These are phyloP conservation scores for Pichia sp. DNA, from an alignment of 1,139 yeast genomes.

Conservation along the genomic window DNA sequence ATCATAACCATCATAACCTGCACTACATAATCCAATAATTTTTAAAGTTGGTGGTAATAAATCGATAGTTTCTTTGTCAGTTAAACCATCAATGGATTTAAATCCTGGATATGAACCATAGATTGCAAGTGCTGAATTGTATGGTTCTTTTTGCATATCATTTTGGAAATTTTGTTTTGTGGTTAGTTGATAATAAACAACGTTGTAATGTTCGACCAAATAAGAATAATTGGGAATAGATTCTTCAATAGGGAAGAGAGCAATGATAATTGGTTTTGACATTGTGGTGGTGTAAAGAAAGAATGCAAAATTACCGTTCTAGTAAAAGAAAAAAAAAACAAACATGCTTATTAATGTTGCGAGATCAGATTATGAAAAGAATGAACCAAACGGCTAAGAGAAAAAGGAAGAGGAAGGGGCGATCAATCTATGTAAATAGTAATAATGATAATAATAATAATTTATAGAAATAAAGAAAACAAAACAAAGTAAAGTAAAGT, in stretches of 20 bases:
- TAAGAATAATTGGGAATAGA: constrained; percentile 34
- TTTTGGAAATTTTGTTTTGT: constrained; percentile 37
- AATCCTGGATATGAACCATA: constrained; percentile 64
- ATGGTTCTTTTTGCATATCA: constrained; percentile 31
- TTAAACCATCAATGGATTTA: constrained; percentile 43
- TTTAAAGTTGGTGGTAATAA: constrained; percentile 46
- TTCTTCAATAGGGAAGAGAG: constrained; percentile 40
- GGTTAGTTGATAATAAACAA: constrained; percentile 39
- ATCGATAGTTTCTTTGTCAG: constrained; percentile 38
- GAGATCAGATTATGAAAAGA: too few species aligned
- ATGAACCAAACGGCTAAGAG: too few species aligned
- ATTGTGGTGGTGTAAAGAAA: too few species aligned
- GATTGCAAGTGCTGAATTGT: constrained; percentile 46
- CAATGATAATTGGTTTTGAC: constrained; percentile 36
- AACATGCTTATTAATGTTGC: too few species aligned
- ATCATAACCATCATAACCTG: constrained; percentile 64
- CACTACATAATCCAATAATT: constrained; percentile 60
- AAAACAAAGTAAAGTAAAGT: too few species aligned
- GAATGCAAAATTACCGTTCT: too few species aligned
- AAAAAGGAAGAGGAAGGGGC: too few species aligned
- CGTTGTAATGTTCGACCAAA: constrained; percentile 39
- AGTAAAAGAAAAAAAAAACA: too few species aligned
- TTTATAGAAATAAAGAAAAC: too few species aligned
- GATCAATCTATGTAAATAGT: too few species aligned
- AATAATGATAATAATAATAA: too few species aligned